These are phyloP conservation scores for Cyphellophora attinorum DNA, from an alignment of 2,329 filamentous ascomycete genomes.

Conservation along the genomic window DNA sequence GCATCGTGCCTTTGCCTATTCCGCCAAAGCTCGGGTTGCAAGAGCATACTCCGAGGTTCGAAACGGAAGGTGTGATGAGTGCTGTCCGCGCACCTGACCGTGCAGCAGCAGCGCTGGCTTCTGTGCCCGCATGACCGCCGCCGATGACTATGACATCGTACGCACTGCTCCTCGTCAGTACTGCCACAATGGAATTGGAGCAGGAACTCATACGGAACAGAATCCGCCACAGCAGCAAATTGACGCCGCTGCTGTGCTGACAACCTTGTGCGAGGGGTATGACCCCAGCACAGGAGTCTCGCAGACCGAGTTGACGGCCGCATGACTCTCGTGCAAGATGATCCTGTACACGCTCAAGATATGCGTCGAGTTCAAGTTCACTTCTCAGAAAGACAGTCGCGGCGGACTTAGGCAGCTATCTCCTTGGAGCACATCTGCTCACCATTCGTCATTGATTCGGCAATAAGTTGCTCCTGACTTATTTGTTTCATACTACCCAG, in stretches of 20 bases:
- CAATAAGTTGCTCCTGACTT: too few relatives aligned
- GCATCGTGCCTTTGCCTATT: slow-evolving; percentile 96
- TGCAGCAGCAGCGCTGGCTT: slow-evolving; percentile 85
- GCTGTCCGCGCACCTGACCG: slow-evolving; percentile 81
- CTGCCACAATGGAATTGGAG: not conserved
- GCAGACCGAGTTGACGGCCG: slow-evolving; percentile 5
- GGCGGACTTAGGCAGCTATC: too few relatives aligned
- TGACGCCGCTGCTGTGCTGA: slow-evolving; percentile 9
- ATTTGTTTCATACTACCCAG: too few relatives aligned
- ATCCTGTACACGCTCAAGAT: too few relatives aligned
- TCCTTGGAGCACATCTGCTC: too few relatives aligned
- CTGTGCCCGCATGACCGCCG: slow-evolving; percentile 88
- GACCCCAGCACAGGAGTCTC: slow-evolving; percentile 15
- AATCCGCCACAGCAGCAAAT: slow-evolving; percentile 16
- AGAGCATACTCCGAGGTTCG: slow-evolving; percentile 88
- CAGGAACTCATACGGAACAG: slow-evolving; percentile 7
- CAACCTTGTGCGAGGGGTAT: slow-evolving; percentile 17
- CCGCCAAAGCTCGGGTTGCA: slow-evolving; percentile 96
- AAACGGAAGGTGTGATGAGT: slow-evolving; percentile 75
- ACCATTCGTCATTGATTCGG: too few relatives aligned
- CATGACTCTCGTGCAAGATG: too few relatives aligned
- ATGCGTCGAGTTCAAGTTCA: too few relatives aligned
- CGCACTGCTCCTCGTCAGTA: slow-evolving; percentile 44
- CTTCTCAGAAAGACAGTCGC: too few relatives aligned
- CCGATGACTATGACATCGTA: slow-evolving; percentile 95